Base-by-base conservation (phyloP, 1,139 yeast genomes). In the Suhomyces wounanorum region DNA sequence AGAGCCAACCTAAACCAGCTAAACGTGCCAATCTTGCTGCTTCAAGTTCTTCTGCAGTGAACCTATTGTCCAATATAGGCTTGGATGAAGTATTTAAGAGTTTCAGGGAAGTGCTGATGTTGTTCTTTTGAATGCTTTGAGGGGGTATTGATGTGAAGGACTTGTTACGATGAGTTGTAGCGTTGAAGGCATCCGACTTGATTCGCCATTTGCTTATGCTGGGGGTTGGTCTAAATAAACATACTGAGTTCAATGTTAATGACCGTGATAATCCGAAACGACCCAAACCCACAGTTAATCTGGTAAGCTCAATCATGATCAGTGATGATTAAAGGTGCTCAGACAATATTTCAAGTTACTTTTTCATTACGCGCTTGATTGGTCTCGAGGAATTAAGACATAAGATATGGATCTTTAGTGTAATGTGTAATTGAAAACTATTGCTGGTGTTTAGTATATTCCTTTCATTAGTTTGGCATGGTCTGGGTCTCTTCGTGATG, bases 1-100 rank as follows among this genome's bases (percentile, higher is more conserved):
- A 73, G 13, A 89, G 79, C 69, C 77, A 77, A 0, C 88, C 90
- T 44, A 87, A 70, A 0, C 82, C 83, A 1, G 82, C 79, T 36
- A 82, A 60, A 52, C 94, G 72, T 4, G 82, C 81, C 37, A 77
- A 64, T 23, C 82, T 73, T 1, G 92, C 90, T 1, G 77, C 73
- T 50, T 75, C 78, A 28, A 83, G 61, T 58, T 86, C 87, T 55
- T 82, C 82, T 1, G 73, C 67, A 0, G 85, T 71, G 65, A 86
- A 84, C n/a, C 50, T 50, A 6, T 39, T 31, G 3, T 43, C 41
- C 10, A 31, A 3, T 17, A 16, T 10, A 14, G 30, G 40, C 9
- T 42, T 44, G 7, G 40, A 3, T 21, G 9, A 14, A 30, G 41
- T 11, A 43, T 11, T 26, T 3, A 23, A 7, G 8, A 33, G 18